A percentile compares a stretch with the other conserved stretches of the same genome.
Conservation (phyloP, 2,329 filamentous ascomycete genomes). For the Exophiala calicioides region DNA sequence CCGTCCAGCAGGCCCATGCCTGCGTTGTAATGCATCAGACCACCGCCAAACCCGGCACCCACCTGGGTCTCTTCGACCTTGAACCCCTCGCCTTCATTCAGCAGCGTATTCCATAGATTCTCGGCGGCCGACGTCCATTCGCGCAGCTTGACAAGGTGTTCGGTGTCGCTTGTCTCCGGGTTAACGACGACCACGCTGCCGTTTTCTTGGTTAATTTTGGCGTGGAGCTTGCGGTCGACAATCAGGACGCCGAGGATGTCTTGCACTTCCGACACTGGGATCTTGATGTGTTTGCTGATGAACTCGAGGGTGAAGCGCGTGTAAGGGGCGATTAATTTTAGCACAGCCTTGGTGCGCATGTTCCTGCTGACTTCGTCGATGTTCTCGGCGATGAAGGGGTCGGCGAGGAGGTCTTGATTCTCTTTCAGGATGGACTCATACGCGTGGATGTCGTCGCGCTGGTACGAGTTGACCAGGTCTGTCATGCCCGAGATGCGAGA, state of each 20-base stretch:
- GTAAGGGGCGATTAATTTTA: conserved; percentile 93
- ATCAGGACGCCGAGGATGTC: conserved; percentile 96
- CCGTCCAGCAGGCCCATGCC: conserved; percentile 18
- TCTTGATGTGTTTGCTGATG: conserved; percentile 84
- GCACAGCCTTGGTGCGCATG: conserved; percentile 93
- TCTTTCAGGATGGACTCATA: conserved; percentile 86
- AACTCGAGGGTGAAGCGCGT: conserved; percentile 85
- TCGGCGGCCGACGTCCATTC: conserved; percentile 71
- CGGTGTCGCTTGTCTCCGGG: conserved; percentile 54
- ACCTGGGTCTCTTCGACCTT: conserved; percentile 45
- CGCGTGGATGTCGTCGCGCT: conserved; percentile 86
- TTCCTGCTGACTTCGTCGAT: conserved; percentile 98
- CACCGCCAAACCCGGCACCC: conserved; percentile 9
- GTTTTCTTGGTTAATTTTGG: conserved; percentile 84
- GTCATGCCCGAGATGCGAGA: conserved; percentile 96
- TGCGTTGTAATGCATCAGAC: conserved; percentile 16
- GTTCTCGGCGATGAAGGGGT: conserved; percentile 97
- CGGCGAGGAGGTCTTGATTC: conserved; percentile 84
- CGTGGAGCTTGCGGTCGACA: conserved; percentile 81
- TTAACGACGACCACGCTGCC: conserved; percentile 81
- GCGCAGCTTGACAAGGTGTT: conserved; percentile 71
- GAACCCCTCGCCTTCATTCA: conserved; percentile 75
- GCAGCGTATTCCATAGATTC: conserved; percentile 68
- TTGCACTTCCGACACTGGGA: conserved; percentile 81
- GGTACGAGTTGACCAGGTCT: conserved; percentile 92